Evolutionary conservation across 1,284 basidiomycete genomes (phyloP), one percentile per base, ranked within the genome.

Genomic region (Trametes versicolor): DNA sequence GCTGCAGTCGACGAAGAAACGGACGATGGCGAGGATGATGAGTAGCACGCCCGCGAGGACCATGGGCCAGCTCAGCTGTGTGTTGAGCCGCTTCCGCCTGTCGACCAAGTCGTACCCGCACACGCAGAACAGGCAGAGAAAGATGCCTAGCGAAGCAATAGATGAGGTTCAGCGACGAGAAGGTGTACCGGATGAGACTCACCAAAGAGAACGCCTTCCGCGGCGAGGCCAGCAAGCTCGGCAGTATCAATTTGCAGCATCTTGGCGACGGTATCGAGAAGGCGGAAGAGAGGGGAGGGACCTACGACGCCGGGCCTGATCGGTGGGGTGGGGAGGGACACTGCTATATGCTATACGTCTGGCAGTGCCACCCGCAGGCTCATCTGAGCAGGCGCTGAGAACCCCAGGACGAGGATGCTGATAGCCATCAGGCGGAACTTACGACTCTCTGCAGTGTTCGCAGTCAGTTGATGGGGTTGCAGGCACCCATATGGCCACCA

Each of bases 221-320:
- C 64, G 15, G 62, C 63, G 9, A 70, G 39, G 6, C 69, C 69
- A n/a, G 62, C 64, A 5, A 70, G 59, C 53, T 69, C 69, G 17
- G 69, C 67, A 23, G 65, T 58, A 49, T 70, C 69, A 25, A 70
- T 68, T 48, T 55, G 57, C 19, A 64, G 34, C 61, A 63, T 63
- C 48, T 32, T 27, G 25, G 47, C 45, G 37, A 39, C 2, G 12
- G 37, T 39, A 12, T 45, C n/a, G 19, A 45, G 10, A 19, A 45
- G 43, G 19, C 37, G 43, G 61, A 19, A 48, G 50, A 34, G 53
- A 13, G 41, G 53, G 12, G 41, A 21, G 50, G 50, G 32, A n/a
- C 19, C 43, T 45, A 21, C 17, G 17, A 19, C 8, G 17, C n/a
- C 21, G 19, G 43, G 17, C 43, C 21, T 5, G 39, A 45, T 23